Evolutionary conservation across 176 grass and related monocot genomes (phyloP).

Genomic region (Elymus sibiricus): DNA sequence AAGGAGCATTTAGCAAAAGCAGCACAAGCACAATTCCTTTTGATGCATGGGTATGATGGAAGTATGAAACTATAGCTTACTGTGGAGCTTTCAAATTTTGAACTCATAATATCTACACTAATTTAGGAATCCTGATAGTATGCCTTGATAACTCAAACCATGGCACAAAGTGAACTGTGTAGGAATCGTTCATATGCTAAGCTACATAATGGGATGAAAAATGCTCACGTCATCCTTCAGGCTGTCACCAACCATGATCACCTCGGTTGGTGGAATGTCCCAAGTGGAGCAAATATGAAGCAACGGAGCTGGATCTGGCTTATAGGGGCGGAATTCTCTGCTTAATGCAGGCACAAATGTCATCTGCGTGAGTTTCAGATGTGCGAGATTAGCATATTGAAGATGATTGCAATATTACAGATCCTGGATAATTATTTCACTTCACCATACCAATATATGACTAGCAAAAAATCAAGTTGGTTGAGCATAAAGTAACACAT

Average conservation of each 20-base stretch:
- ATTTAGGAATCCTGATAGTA: not conserved
- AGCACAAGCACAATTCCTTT: not conserved
- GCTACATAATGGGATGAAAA: not conserved
- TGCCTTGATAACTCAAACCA: no score
- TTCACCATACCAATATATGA: not conserved
- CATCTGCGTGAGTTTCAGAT: slow-evolving; percentile 36
- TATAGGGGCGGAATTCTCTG: slow-evolving; percentile 94
- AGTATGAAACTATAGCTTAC: not conserved
- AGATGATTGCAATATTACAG: not conserved
- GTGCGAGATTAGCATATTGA: not conserved
- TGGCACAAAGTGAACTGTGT: not conserved
- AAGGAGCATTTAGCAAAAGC: not conserved
- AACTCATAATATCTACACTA: not conserved
- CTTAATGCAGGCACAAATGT: slow-evolving; percentile 72
- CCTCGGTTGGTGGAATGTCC: slow-evolving; percentile 73
- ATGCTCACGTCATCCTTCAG: slow-evolving; percentile 89
- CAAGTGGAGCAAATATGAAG: slow-evolving; percentile 89
- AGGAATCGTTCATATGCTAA: not conserved
- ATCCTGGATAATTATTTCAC: not conserved
- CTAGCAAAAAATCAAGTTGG: not conserved
- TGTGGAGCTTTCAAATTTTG: not conserved
- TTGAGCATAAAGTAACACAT: not conserved
- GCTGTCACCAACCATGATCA: slow-evolving; percentile 95
- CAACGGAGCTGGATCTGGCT: slow-evolving; percentile 87
- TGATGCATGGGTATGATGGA: not conserved